Base-by-base conservation (phyloP, 2,329 filamentous ascomycete species). In the Dothistroma pini region DNA sequence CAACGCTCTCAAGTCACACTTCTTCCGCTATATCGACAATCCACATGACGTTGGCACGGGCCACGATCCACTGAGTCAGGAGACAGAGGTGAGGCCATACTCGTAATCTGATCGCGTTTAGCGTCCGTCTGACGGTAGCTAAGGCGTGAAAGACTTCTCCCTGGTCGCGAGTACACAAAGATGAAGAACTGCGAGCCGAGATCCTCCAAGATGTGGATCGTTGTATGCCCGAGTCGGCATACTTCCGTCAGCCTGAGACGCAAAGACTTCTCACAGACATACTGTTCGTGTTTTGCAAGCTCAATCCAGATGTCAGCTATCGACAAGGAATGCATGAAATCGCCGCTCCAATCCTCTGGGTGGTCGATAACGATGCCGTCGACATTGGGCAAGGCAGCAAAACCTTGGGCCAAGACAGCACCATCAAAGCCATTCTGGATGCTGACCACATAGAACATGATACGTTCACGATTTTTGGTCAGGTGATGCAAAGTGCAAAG, bases 281-380 rank as follows among this genome's bases (percentile, higher is more conserved):
- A 34, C 81, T 99, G 35, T 99, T 97, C 75, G 84, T 99, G 66
- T 97, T 93, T 77, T 95, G 92, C 78, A 97, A 96, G 75, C 83
- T 96, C 57, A 91, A 97, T 71, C 91, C 91, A 1, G 86, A 89
- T 67, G 83, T 91, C 57, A 91, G 91, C 16, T 99, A 99, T 74
- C 86, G 95, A n/a, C 95, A 99, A 78, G 95, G 95, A 11, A 99
- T 99, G 93, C 95, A 99, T 74, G 95, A 99, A 76, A 80, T 99
- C 49, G 81, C 97, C 14, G 95, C 95, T 0, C 93, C 95, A 0
- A 86, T 99, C 41, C 79, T 97, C 7, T 91, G 91, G 83, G 89
- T 91, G 1, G 79, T 97, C 6, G 86, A 93, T 68, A 83, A 88
- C 68, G 95, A 99, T 77, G 89, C 93, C 7, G 80, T 96, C 55